phyloP scores from a whole-genome alignment of 164 flowering plant species.

The Nelumbo lutea region DNA sequence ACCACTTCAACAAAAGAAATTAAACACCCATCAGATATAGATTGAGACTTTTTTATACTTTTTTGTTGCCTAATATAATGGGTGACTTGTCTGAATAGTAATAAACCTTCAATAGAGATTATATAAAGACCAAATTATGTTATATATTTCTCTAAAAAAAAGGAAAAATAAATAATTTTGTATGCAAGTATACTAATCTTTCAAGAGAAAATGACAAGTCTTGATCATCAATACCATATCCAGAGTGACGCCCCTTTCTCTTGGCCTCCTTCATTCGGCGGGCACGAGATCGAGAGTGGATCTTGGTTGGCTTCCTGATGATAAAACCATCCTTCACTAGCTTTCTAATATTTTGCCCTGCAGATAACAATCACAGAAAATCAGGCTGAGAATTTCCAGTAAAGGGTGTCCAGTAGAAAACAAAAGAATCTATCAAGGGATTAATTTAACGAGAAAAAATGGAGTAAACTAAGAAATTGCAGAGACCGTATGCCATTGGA shows the following conservation, averaged over 20 bases:
- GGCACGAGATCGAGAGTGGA: conserved; percentile 78
- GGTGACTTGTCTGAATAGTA: background rate
- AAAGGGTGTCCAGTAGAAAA: background rate
- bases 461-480: too few relatives aligned
- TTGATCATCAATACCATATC: conserved; percentile 44
- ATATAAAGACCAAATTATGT: too few relatives aligned
- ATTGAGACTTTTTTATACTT: too few relatives aligned
- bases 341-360: conserved; percentile 68
- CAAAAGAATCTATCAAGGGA: background rate
- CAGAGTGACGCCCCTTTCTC: conserved; percentile 85
- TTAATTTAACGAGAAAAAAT: too few relatives aligned
- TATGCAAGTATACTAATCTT: too few relatives aligned
- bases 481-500: too few relatives aligned
- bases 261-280: conserved; percentile 75
- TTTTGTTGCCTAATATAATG: background rate
- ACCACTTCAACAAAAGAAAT: background rate
- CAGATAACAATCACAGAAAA: background rate
- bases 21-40: background rate
- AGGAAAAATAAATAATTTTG: too few relatives aligned
- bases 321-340: conserved; percentile 68
- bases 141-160: too few relatives aligned
- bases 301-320: conserved; percentile 77
- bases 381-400: background rate
- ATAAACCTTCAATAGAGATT: background rate
- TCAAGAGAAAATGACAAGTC: background rate